phyloP scores from a whole-genome alignment of 805 yeast species.

The Kluyveromyces aestuarii region DNA sequence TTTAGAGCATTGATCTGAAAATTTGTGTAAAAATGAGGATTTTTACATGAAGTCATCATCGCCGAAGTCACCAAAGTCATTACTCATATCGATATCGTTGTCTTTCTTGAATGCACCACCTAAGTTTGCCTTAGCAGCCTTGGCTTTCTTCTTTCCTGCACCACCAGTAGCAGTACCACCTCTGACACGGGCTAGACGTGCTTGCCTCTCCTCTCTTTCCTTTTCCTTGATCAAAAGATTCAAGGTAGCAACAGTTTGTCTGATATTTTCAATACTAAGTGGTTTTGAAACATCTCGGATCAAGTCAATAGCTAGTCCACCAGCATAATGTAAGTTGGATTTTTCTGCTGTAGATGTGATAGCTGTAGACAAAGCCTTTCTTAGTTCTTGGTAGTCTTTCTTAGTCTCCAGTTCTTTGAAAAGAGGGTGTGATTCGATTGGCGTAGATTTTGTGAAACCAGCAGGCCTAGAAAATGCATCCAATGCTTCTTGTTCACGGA shows the following conservation, averaged over 20 bases:
- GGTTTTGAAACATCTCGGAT: slow-evolving; percentile 81
- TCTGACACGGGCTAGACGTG: slow-evolving; percentile 61
- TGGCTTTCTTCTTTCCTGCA: slow-evolving; percentile 92
- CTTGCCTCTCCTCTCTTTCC: slow-evolving; percentile 82
- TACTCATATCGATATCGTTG: slow-evolving; percentile 44
- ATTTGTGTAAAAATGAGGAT: neutral
- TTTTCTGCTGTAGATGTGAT: slow-evolving; percentile 52
- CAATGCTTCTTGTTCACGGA: slow-evolving; percentile 29
- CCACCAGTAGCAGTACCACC: slow-evolving; percentile 89
- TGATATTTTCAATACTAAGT: slow-evolving; percentile 66
- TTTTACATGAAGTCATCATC: slow-evolving; percentile 77
- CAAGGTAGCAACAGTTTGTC: slow-evolving; percentile 80
- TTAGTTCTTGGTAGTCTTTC: slow-evolving; percentile 67
- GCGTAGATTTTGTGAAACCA: slow-evolving; percentile 38
- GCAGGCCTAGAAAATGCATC: slow-evolving; percentile 18
- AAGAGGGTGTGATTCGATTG: slow-evolving; percentile 66
- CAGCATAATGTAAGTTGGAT: slow-evolving; percentile 58
- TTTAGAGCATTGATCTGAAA: neutral
- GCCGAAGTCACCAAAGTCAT: slow-evolving; percentile 50
- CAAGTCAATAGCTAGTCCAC: slow-evolving; percentile 73
- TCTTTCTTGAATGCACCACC: slow-evolving; percentile 60
- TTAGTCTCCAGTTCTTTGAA: slow-evolving; percentile 69
- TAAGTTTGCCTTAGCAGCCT: slow-evolving; percentile 62
- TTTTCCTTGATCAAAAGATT: slow-evolving; percentile 76
- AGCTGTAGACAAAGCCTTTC: slow-evolving; percentile 60